Conservation (phyloP, 768 basidiomycete genomes). For the Tylopilus subfusipes region DNA sequence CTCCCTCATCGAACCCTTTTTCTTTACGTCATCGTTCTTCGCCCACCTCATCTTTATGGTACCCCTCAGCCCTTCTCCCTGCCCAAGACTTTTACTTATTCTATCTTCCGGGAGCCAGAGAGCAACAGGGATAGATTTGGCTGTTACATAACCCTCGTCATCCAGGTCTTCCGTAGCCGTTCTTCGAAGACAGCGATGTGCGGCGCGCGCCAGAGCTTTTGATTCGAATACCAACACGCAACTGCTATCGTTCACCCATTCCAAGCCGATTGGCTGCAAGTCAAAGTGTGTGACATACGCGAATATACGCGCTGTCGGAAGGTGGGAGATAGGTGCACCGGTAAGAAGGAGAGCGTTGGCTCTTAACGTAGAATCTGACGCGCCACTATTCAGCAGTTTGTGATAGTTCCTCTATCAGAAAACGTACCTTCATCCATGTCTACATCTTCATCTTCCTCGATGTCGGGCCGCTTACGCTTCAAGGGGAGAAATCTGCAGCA, state of each 20-base stretch:
- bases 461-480: conserved; percentile 48
- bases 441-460: conserved; percentile 36
- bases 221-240: conserved; percentile 74
- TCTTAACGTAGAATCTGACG: conserved; percentile 47
- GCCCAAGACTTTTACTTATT: conserved; percentile 67
- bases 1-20: conserved; percentile 65
- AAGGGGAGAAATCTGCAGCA: conserved; percentile 31
- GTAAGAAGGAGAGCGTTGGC: conserved; percentile 68
- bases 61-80: conserved; percentile 65
- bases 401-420: conserved; percentile 11
- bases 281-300: conserved; percentile 81
- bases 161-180: conserved; percentile 46
- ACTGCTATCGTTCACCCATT: conserved; percentile 84
- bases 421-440: conserved; percentile 32
- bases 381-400: not conserved
- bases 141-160: conserved; percentile 55
- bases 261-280: conserved; percentile 67
- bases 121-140: conserved; percentile 66
- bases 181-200: conserved; percentile 51
- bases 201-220: conserved; percentile 49
- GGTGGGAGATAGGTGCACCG: conserved; percentile 68
- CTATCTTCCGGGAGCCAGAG: conserved; percentile 81
- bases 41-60: conserved; percentile 77
- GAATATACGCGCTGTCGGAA: conserved; percentile 75
- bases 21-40: conserved; percentile 65